A percentile compares a stretch with the other conserved stretches of the same genome.
phyloP scores from a whole-genome alignment of 148 eudicot genomes.

The Rhododendron williamsianum region DNA sequence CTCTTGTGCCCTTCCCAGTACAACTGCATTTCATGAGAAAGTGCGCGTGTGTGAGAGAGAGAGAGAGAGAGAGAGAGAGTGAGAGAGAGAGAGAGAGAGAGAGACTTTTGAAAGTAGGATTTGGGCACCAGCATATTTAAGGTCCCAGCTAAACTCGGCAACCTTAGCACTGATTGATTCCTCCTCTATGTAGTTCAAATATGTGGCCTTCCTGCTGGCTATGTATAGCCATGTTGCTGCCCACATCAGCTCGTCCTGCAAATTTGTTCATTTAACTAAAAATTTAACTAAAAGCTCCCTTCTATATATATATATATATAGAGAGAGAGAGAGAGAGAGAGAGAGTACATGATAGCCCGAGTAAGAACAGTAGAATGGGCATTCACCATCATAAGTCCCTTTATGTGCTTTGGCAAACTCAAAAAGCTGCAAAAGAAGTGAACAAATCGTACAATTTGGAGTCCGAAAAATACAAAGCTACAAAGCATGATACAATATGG shows the following conservation, averaged over 20 bases:
- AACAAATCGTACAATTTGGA: neutral
- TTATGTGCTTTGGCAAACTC: conserved; percentile 44
- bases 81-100: conserved; percentile 18
- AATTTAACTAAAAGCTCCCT: neutral
- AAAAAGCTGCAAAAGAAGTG: conserved; percentile 47
- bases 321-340: conserved; percentile 7
- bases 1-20: conserved; percentile 47
- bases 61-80: neutral
- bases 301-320: neutral
- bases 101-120: conserved; percentile 68
- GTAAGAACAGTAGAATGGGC: conserved; percentile 88
- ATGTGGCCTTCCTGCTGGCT: conserved; percentile 43
- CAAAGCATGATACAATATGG: neutral
- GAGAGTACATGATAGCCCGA: conserved; percentile 63
- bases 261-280: neutral
- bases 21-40: conserved; percentile 31
- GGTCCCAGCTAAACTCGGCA: conserved; percentile 85
- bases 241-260: conserved; percentile 88
- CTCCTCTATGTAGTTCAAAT: conserved; percentile 48
- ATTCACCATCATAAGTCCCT: conserved; percentile 77
- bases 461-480: neutral
- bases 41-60: conserved; percentile 8
- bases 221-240: conserved; percentile 83
- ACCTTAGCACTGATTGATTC: conserved; percentile 48
- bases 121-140: conserved; percentile 80